Conservation (phyloP, 139 green algal species). For the Zygnema cylindricum region DNA sequence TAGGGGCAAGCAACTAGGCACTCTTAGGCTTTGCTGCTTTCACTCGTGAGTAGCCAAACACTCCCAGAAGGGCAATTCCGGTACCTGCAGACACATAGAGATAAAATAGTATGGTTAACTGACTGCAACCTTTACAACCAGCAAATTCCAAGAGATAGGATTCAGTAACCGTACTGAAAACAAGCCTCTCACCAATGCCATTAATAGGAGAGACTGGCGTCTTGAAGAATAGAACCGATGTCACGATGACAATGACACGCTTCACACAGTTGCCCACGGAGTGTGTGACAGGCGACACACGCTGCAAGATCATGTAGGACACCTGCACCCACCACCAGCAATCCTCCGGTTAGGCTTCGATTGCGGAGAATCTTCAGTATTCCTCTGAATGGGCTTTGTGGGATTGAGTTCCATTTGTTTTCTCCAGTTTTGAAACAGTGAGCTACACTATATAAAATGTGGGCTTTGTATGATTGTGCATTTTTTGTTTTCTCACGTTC, state of each 20-base stretch:
- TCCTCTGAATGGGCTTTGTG: too few relatives aligned
- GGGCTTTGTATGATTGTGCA: too few relatives aligned
- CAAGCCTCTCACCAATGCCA: slow-evolving; percentile 46
- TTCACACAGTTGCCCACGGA: slow-evolving; percentile 99
- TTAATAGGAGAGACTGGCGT: slow-evolving; percentile 84
- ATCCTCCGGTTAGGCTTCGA: too few relatives aligned
- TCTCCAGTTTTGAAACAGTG: too few relatives aligned
- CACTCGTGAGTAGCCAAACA: slow-evolving; percentile 91
- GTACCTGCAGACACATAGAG: slow-evolving; percentile 68
- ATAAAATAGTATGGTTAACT: not conserved
- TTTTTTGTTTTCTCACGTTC: too few relatives aligned
- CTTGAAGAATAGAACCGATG: slow-evolving; percentile 88
- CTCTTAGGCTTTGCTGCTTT: slow-evolving; percentile 38
- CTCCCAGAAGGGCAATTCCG: slow-evolving; percentile 83
- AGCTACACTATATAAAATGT: too few relatives aligned
- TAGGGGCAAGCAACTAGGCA: too few relatives aligned
- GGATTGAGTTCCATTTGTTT: too few relatives aligned
- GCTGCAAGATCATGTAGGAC: slow-evolving; percentile 86
- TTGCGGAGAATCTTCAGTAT: too few relatives aligned
- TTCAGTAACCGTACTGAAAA: not conserved
- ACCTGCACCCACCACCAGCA: slow-evolving; percentile 59
- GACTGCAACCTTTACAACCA: too few relatives aligned
- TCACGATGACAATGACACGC: slow-evolving; percentile 94
- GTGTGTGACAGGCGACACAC: slow-evolving; percentile 95
- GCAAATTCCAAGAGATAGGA: slow-evolving; percentile 12